Conservation (phyloP, 306 rosid species). For the Rosa multiflora region DNA sequence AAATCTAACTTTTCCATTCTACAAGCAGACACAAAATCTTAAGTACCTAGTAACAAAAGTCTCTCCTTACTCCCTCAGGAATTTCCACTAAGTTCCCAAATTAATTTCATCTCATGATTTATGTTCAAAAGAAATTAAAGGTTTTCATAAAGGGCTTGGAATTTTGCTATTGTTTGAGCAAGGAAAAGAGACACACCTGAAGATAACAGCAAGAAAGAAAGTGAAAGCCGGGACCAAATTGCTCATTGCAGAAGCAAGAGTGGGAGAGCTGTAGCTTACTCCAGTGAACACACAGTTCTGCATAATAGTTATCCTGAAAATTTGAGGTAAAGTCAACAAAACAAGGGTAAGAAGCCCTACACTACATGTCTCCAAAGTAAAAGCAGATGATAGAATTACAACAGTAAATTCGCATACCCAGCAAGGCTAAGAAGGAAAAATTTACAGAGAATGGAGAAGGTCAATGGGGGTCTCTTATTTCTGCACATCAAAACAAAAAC, state of each 20-base stretch:
- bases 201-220: constrained; percentile 40
- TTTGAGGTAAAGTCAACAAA: background rate
- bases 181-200: constrained; percentile 32
- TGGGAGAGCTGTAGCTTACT: constrained; percentile 49
- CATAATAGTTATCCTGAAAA: constrained; percentile 28
- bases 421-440: constrained; percentile 47
- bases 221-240: constrained; percentile 49
- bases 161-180: background rate
- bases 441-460: constrained; percentile 35
- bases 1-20: constrained; percentile 48
- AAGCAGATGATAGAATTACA: background rate
- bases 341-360: background rate
- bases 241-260: constrained; percentile 43
- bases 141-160: background rate
- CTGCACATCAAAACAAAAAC: constrained; percentile 25
- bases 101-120: background rate
- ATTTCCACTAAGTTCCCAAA: background rate
- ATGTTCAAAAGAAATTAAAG: background rate
- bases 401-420: constrained; percentile 31
- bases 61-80: background rate
- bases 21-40: constrained; percentile 1
- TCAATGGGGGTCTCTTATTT: constrained; percentile 36
- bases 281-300: constrained; percentile 45
- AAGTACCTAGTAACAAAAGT: background rate
- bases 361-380: background rate